Conservation (phyloP, 2,329 filamentous ascomycete genomes). For the Colletotrichum sp. region DNA sequence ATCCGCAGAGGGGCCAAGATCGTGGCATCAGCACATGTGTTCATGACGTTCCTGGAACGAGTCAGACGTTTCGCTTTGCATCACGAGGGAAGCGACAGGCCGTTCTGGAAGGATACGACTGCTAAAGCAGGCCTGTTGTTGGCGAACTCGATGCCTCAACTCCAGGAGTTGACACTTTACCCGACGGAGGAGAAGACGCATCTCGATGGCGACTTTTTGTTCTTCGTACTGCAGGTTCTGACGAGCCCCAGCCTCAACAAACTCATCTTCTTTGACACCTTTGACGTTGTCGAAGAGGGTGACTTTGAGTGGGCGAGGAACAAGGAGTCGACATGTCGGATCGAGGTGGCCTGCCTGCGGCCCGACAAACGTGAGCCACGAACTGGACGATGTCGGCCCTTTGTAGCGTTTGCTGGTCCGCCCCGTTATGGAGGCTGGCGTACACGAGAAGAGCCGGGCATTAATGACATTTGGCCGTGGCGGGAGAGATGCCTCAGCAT, state of each 20-base stretch:
- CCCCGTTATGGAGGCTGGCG: too few species aligned
- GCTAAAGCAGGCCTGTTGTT: neutral
- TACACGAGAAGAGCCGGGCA: too few species aligned
- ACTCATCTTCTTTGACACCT: neutral
- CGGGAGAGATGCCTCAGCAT: neutral
- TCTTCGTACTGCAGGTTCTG: neutral
- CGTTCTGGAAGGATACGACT: neutral
- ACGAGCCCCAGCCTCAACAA: neutral
- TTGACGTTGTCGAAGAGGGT: neutral
- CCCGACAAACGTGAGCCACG: neutral
- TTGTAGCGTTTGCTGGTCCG: too few species aligned
- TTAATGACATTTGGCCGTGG: neutral
- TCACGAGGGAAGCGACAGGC: neutral
- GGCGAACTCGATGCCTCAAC: neutral
- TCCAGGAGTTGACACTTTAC: neutral
- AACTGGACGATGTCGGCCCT: neutral
- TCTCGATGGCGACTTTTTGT: neutral
- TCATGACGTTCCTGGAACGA: neutral
- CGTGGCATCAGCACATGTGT: neutral
- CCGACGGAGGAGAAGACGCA: neutral
- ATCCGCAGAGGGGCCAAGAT: neutral
- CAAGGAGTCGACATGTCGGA: neutral
- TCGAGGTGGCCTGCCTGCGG: neutral
- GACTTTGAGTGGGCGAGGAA: neutral
- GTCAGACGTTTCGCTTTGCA: neutral